Conservation (phyloP, 495 filamentous ascomycete species). For the Xylaria curta region DNA sequence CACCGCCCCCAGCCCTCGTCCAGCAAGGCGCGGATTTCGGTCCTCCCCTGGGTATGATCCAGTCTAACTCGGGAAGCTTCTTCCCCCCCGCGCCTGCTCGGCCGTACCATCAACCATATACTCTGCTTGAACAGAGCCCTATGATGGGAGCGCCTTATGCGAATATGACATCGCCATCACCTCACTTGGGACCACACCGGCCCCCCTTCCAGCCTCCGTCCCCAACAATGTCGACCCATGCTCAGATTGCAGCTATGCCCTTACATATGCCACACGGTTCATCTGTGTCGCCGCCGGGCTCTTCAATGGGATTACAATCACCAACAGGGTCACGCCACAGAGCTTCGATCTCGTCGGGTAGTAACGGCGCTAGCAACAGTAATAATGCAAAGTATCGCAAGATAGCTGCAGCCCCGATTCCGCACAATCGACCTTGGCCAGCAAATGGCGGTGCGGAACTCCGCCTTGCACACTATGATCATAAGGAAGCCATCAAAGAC, state of each 20-base stretch:
- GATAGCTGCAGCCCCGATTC: constrained; percentile 55
- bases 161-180: constrained; percentile 23
- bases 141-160: constrained; percentile 27
- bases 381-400: constrained; percentile 53
- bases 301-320: constrained; percentile 31
- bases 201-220: constrained; percentile 34
- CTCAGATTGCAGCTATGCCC: constrained; percentile 30
- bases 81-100: constrained; percentile 45
- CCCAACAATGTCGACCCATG: constrained; percentile 30
- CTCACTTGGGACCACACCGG: constrained; percentile 28
- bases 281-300: constrained; percentile 35
- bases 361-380: constrained; percentile 25
- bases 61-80: constrained; percentile 48
- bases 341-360: constrained; percentile 37
- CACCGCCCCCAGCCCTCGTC: constrained; percentile 26
- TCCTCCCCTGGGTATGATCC: constrained; percentile 40
- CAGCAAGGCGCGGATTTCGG: constrained; percentile 33
- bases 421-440: constrained; percentile 50
- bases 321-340: constrained; percentile 33
- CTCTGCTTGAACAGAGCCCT: constrained; percentile 38
- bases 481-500: constrained; percentile 55
- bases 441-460: constrained; percentile 50
- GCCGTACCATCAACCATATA: constrained; percentile 50
- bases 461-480: constrained; percentile 55
- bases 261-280: constrained; percentile 36